A percentile compares a stretch with the other conserved stretches of the same genome.
Conservation (phyloP, 2,329 filamentous ascomycete species). For the Drechslerella dactyloides region DNA sequence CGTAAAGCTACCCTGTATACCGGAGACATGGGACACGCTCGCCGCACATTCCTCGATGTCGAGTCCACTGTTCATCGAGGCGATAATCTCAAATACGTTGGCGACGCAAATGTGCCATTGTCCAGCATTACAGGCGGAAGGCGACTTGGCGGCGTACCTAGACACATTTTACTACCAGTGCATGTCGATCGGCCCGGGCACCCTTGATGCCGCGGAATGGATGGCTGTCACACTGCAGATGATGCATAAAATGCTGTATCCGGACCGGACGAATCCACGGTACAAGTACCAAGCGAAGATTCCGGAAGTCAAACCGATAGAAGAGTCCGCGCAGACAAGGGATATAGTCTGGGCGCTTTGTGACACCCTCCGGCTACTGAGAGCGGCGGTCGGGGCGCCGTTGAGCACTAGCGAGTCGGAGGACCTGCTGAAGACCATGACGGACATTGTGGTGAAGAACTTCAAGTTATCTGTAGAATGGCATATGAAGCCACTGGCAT, state of each 20-base stretch:
- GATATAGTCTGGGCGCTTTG: conserved; percentile 10
- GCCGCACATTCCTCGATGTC: conserved; percentile 18
- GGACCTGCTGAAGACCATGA: neutral
- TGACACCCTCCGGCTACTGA: conserved; percentile 13
- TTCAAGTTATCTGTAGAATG: conserved; percentile 26
- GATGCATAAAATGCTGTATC: conserved; percentile 25
- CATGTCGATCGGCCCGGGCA: conserved; percentile 4
- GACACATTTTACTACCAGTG: conserved; percentile 16
- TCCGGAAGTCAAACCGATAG: conserved; percentile 18
- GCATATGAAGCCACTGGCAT: conserved; percentile 29
- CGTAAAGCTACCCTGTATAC: conserved; percentile 17
- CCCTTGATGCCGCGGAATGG: conserved; percentile 14
- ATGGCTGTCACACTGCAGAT: conserved; percentile 25
- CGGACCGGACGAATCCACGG: conserved; percentile 4
- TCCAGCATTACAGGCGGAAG: conserved; percentile 20
- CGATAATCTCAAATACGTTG: conserved; percentile 17
- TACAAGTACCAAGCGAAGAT: neutral
- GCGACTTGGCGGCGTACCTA: conserved; percentile 2
- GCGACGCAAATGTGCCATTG: conserved; percentile 22
- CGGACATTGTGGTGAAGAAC: conserved; percentile 17
- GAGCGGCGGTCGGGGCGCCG: conserved; percentile 10
- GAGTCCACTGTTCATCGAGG: conserved; percentile 21
- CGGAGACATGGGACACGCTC: conserved; percentile 16
- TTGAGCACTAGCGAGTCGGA: conserved; percentile 7
- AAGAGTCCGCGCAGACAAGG: conserved; percentile 14